Evolutionary conservation across 2,329 filamentous ascomycete genomes (phyloP).

Genomic region (Trichophyton verrucosum): DNA sequence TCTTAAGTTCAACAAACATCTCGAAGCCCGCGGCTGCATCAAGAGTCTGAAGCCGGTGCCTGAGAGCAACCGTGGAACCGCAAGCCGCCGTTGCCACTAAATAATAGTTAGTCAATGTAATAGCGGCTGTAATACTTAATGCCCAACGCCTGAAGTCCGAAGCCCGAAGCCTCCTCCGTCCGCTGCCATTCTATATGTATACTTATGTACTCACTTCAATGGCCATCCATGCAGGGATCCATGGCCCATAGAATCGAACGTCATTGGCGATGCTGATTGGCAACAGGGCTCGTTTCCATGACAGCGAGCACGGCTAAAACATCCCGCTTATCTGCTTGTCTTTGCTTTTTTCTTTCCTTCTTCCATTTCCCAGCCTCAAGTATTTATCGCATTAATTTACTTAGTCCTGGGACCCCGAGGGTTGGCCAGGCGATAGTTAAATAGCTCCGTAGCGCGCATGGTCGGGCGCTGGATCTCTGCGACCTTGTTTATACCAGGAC

Average conservation of each 20-base stretch:
- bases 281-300: background rate
- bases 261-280: background rate
- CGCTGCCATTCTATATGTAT: too few species aligned
- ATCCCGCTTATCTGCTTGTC: slow-evolving; percentile 1
- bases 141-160: too few species aligned
- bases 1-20: background rate
- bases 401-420: background rate
- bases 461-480: background rate
- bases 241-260: background rate
- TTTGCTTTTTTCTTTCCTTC: slow-evolving; percentile 6
- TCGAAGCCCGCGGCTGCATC: background rate
- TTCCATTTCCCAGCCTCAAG: slow-evolving; percentile 9
- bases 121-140: too few species aligned
- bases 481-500: background rate
- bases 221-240: background rate
- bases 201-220: too few species aligned
- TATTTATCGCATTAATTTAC: background rate
- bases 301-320: background rate
- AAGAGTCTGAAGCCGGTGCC: background rate
- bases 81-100: background rate
- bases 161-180: too few species aligned
- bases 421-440: slow-evolving; percentile 1
- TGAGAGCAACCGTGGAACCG: background rate
- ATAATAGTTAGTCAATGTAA: too few species aligned
- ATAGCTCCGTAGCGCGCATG: background rate